Conservation (phyloP, 2,329 filamentous ascomycete species). For the Alternaria dauci region DNA sequence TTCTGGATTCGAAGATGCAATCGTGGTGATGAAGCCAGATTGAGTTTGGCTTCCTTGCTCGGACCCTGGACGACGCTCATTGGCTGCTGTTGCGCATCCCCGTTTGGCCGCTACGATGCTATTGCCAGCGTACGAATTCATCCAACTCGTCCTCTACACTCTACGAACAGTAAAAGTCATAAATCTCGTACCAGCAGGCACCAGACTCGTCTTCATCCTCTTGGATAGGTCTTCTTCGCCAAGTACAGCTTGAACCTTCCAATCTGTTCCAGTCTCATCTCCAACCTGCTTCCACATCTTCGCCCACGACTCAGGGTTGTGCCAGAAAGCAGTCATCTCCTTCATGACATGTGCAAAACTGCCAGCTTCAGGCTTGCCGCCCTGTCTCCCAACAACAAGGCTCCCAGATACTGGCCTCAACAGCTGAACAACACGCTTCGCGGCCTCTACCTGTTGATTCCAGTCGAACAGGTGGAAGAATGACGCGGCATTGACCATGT, state of each 20-base stretch:
- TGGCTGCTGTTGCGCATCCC: constrained; percentile 21
- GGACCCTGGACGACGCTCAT: constrained; percentile 33
- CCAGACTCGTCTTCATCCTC: constrained; percentile 27
- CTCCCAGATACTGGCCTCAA: constrained; percentile 45
- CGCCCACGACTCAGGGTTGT: constrained; percentile 49
- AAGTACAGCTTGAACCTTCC: constrained; percentile 44
- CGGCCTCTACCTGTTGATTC: constrained; percentile 51
- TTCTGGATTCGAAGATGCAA: constrained; percentile 14
- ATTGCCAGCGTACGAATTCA: background rate
- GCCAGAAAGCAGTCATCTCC: constrained; percentile 42
- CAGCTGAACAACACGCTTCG: constrained; percentile 43
- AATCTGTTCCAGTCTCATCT: constrained; percentile 48
- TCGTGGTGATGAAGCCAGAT: constrained; percentile 43
- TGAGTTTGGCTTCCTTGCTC: constrained; percentile 43
- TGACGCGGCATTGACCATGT: constrained; percentile 53
- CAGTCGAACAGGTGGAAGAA: constrained; percentile 58
- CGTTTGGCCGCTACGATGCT: background rate
- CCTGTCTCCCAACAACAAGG: constrained; percentile 53
- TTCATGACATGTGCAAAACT: constrained; percentile 30
- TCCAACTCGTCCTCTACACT: constrained; percentile 12
- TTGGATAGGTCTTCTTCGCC: constrained; percentile 35
- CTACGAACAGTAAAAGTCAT: constrained; percentile 40
- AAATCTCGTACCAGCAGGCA: constrained; percentile 36
- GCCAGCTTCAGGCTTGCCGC: constrained; percentile 43
- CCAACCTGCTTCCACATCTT: constrained; percentile 53